These are phyloP conservation scores for Teunomyces gatunensis DNA, from an alignment of 805 yeast species.

Conservation along the genomic window DNA sequence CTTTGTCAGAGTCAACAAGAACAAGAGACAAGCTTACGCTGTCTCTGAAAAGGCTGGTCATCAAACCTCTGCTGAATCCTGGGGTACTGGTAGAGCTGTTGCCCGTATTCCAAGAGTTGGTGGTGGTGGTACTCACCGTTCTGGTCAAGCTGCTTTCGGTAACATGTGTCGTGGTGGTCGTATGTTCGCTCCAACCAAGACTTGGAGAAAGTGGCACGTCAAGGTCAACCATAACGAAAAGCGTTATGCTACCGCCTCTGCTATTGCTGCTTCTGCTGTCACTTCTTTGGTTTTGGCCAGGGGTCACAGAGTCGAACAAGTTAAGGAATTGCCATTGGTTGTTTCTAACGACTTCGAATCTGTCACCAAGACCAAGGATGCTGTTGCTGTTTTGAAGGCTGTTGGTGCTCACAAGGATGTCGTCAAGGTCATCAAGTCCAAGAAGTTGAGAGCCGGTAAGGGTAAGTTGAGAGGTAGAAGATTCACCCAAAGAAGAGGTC, in stretches of 20 bases:
- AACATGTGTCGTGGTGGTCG: conserved; percentile 99
- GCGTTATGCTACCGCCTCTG: conserved; percentile 99
- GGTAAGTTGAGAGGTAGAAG: conserved; percentile 99
- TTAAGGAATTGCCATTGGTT: conserved; percentile 98
- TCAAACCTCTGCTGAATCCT: conserved; percentile 99
- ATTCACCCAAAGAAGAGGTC: conserved; percentile 99
- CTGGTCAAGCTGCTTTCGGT: conserved; percentile 99
- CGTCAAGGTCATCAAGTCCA: conserved; percentile 96
- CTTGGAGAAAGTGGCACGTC: conserved; percentile 99
- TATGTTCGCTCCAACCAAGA: conserved; percentile 99
- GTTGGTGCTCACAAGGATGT: conserved; percentile 99
- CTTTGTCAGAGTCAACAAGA: conserved; percentile 97
- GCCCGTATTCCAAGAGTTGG: conserved; percentile 99
- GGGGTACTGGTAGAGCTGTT: conserved; percentile 99
- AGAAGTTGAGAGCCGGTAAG: conserved; percentile 99
- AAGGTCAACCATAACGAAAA: conserved; percentile 99
- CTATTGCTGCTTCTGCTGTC: conserved; percentile 98
- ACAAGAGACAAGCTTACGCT: conserved; percentile 99
- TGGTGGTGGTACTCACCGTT: conserved; percentile 99
- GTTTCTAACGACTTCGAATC: conserved; percentile 91
- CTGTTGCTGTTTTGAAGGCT: conserved; percentile 96
- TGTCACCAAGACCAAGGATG: conserved; percentile 95
- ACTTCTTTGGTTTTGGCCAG: conserved; percentile 98
- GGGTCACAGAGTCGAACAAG: conserved; percentile 99
- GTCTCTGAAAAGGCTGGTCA: conserved; percentile 99